These are phyloP conservation scores for Liriodendron chinense DNA, from an alignment of 164 flowering plant genomes.

Conservation along the genomic window DNA sequence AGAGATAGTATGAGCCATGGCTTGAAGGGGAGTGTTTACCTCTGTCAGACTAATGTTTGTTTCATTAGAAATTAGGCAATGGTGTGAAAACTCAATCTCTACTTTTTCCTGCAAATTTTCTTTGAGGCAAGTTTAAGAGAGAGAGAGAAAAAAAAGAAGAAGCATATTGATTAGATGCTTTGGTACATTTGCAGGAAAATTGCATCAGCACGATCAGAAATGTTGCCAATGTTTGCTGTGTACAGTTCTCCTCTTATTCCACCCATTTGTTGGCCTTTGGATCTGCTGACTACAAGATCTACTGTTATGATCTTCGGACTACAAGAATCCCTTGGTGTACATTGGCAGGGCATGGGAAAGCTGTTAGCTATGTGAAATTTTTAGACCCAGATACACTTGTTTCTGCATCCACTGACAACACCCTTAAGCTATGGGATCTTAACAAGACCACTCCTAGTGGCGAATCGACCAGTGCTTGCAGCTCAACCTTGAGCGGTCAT, in stretches of 20 bases:
- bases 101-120: not conserved
- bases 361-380: constrained; percentile 94
- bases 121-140: not conserved
- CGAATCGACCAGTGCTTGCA: constrained; percentile 65
- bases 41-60: not conserved
- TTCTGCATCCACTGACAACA: constrained; percentile 93
- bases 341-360: constrained; percentile 75
- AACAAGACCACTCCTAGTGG: constrained; percentile 54
- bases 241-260: constrained; percentile 84
- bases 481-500: constrained; percentile 74
- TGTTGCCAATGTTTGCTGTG: constrained; percentile 89
- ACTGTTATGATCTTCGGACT: constrained; percentile 89
- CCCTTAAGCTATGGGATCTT: constrained; percentile 93
- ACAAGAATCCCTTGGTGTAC: constrained; percentile 81
- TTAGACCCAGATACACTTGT: constrained; percentile 78
- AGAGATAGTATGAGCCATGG: not conserved
- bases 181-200: constrained; percentile 46
- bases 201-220: constrained; percentile 68
- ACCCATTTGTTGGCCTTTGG: constrained; percentile 82
- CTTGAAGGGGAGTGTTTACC: not conserved
- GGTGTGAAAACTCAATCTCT: not conserved
- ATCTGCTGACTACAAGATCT: constrained; percentile 80
- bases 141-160: not conserved
- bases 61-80: not conserved
- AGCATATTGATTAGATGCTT: not conserved